These are phyloP conservation scores for Cynara cardunculus DNA, from an alignment of 129 eudicot genomes.

Conservation along the genomic window DNA sequence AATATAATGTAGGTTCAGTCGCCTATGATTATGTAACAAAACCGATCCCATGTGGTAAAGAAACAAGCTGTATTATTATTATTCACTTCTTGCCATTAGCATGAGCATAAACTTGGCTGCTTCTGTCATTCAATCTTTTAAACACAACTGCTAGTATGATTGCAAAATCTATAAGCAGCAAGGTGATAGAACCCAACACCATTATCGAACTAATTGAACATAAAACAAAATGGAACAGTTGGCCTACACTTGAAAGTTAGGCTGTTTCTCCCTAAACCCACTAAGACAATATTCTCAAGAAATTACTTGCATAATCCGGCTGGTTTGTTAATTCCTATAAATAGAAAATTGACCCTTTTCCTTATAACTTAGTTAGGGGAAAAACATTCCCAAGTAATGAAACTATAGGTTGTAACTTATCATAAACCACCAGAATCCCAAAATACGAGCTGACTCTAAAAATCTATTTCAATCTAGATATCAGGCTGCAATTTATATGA, in stretches of 20 bases:
- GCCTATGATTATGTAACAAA: background rate
- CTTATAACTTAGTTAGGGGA: background rate
- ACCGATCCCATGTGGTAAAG: background rate
- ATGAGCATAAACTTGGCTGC: background rate
- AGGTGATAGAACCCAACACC: background rate
- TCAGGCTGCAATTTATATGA: background rate
- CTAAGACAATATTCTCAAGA: background rate
- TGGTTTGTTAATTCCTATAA: background rate
- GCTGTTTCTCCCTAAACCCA: background rate
- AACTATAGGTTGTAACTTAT: background rate
- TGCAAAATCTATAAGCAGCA: background rate
- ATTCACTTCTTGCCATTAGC: background rate
- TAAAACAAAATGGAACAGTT: background rate
- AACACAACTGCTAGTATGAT: background rate
- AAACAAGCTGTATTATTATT: background rate
- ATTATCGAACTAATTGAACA: background rate
- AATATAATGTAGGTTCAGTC: background rate
- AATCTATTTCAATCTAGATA: background rate
- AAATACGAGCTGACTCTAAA: background rate
- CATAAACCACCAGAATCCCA: background rate
- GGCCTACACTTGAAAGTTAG: too few relatives aligned
- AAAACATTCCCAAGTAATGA: background rate
- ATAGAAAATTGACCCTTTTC: background rate
- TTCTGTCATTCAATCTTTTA: background rate
- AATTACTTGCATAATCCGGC: background rate